Evolutionary conservation across 208 protist genomes (phyloP).

Genomic region (Crithidia bombi): DNA sequence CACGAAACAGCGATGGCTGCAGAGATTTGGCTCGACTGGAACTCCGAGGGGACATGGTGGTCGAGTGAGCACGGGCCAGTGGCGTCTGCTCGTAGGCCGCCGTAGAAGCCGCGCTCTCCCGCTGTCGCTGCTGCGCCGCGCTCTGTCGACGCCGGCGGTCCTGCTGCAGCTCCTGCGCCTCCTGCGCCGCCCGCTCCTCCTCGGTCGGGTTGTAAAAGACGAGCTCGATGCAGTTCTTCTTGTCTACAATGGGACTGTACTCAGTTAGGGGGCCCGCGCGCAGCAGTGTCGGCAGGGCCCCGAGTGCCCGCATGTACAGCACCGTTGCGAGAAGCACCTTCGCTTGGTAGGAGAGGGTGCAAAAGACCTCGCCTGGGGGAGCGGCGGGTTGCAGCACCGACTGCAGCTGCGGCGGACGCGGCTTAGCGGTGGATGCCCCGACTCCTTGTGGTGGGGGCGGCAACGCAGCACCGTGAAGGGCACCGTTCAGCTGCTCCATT

Average conservation of each 20-base stretch:
- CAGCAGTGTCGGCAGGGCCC: conserved; percentile 78
- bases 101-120: not conserved
- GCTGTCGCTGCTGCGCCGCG: not conserved
- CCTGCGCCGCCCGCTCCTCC: conserved; percentile 11
- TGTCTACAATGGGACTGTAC: conserved; percentile 68
- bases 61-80: not conserved
- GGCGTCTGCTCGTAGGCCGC: not conserved
- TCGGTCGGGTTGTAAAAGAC: conserved; percentile 64
- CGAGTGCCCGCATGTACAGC: conserved; percentile 80
- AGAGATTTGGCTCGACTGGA: not conserved
- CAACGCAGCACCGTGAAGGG: not conserved
- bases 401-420: not conserved
- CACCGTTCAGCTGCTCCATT: conserved; percentile 14
- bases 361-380: conserved; percentile 41
- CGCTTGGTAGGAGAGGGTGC: conserved; percentile 63
- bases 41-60: not conserved
- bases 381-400: conserved; percentile 38
- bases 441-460: not conserved
- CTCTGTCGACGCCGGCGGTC: conserved; percentile 1
- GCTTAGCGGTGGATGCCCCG: not conserved
- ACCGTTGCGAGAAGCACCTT: conserved; percentile 73
- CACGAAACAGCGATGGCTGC: not conserved
- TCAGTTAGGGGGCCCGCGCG: conserved; percentile 67
- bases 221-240: conserved; percentile 86
- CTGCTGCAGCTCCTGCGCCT: conserved; percentile 36